Evolutionary conservation across 2,329 filamentous ascomycete species (phyloP).

Genomic region (Alternaria dauci): DNA sequence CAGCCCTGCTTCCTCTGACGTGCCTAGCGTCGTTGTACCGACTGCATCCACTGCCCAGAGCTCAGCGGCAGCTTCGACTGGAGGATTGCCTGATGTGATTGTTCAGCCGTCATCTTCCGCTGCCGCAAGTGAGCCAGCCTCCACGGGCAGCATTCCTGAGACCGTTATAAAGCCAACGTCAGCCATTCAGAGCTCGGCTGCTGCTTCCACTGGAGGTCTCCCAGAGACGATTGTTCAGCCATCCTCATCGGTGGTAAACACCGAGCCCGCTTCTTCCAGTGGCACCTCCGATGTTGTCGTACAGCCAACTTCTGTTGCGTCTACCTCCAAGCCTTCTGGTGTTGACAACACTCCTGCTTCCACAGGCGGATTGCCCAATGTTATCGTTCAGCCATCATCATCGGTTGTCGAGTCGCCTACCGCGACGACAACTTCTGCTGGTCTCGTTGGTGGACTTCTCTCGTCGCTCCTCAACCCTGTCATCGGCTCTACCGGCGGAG

Average conservation of each 20-base stretch:
- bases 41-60: neutral
- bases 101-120: conserved; percentile 13
- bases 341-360: conserved; percentile 4
- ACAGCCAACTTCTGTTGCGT: neutral
- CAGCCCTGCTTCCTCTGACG: neutral
- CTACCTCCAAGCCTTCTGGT: conserved; percentile 2
- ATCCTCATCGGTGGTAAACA: conserved; percentile 7
- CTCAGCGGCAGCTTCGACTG: conserved; percentile 6
- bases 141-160: conserved; percentile 35
- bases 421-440: conserved; percentile 8
- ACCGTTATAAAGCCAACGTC: conserved; percentile 24
- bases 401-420: conserved; percentile 7
- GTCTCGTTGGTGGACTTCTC: conserved; percentile 12
- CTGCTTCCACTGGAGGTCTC: conserved; percentile 4
- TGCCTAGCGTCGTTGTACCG: conserved; percentile 2
- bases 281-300: conserved; percentile 1
- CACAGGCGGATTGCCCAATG: conserved; percentile 9
- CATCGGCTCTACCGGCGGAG: conserved; percentile 31
- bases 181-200: neutral
- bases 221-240: conserved; percentile 12
- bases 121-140: conserved; percentile 17
- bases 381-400: conserved; percentile 15
- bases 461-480: conserved; percentile 26
- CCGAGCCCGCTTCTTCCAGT: neutral
- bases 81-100: conserved; percentile 9